Base-by-base conservation (phyloP, 2,329 filamentous ascomycete species). In the Zalaria sp. region DNA sequence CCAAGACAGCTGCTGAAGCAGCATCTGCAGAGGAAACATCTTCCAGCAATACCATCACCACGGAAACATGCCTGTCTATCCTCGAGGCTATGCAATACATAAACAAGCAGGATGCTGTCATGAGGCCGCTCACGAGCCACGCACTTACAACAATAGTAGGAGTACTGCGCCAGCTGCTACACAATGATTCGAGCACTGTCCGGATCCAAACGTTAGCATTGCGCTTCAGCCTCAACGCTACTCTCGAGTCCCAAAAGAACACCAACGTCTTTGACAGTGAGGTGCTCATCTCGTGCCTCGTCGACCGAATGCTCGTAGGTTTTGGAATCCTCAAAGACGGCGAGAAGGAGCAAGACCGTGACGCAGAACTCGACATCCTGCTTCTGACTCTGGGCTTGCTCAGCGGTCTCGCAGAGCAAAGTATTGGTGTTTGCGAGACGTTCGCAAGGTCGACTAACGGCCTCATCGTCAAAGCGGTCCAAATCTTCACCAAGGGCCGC, bases 361-460 rank as follows among this genome's bases (percentile, higher is more conserved):
- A 78, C 8, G 51, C 58, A 29, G 49, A 57, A 43, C 64, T 88
- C 41, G 81, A 93, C 49, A 72, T 76, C 38, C 69, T 94, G 9
- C 74, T 94, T 38, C 69, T 95, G 35, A 73, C 83, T 40, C 66
- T 94, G 34, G 88, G 86, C 0, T 76, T 85, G 25, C 74, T 89
- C 61, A 93, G 93, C 59, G 95, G 95, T 53, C 73, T 95, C 42
- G 75, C 84, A 5, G 87, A 94, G 57, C 80, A 85, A 55, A 86
- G 79, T 53, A 67, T 77, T 10, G 58, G 68, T 25, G 79, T 82
- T 42, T 54, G 60, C 44, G 37, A 43, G 25, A 41, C 46, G 6
- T 31, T 42, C 26, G 43, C 45, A 34, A 40, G 39, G 25, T 47
- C 44, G 5, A 38, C 42, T 27, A 18, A 27, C 18, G 27, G 27